Evolutionary conservation across 805 yeast species (phyloP), one percentile per base, ranked within the genome.

Genomic region (Kluyveromyces starmeri): DNA sequence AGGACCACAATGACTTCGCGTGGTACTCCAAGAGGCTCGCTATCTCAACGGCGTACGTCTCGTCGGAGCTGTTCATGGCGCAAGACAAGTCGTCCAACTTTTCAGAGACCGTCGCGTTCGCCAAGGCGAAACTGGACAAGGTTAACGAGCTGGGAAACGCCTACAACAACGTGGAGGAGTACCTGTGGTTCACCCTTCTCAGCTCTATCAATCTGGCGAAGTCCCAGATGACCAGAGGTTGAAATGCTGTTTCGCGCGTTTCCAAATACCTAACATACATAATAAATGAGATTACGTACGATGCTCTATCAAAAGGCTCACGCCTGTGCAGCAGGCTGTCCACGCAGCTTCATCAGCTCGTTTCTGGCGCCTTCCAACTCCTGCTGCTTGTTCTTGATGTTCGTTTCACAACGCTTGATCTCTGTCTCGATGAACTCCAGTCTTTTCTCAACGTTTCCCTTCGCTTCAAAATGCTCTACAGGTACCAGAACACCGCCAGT

Each of bases 401-500:
- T 78, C 20, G 60, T 65, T 51, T 89, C 97, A 14, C 83, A 86
- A 36, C 89, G 65, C 36, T 64, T 64, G 38, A 92, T 83, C 61
- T 92, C 97, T 25, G 65, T 66, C 42, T 72, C 66, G 31, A 92
- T 92, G 50, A 83, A 94, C 54, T 86, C 96, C 28, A 92, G 67
- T 60, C 99, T 78, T 54, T 89, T 94, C 22, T 69, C 73, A 22
- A 92, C 96, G 50, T 89, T 89, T 50, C 73, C 46, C 44, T 74
- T 74, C 15, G 98, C 95, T 58, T 92, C 97, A 8, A 55, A 55
- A 40, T 72, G 71, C 36, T 86, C 95, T 51, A 89, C 96, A 2
- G 96, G 96, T 41, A 94, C 66, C 40, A 92, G 66, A 4, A 89
- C 86, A 5, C 95, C 94, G 1, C 98, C 98, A 17, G 89, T 82